phyloP scores from a whole-genome alignment of 805 yeast genomes.

The Spathaspora sp. region DNA sequence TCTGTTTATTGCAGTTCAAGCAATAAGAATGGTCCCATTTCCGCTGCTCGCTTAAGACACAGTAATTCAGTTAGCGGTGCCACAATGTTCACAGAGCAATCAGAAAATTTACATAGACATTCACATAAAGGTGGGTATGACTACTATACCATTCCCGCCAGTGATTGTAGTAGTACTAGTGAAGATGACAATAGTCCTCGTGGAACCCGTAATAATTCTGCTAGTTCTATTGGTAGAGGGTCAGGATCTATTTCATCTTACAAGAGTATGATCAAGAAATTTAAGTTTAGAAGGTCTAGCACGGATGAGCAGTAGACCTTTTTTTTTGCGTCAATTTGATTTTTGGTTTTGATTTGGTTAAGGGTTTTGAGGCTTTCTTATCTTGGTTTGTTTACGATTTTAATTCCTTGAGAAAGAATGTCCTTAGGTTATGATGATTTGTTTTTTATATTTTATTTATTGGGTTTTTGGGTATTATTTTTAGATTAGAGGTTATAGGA shows the following conservation, averaged over 20 bases:
- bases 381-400: not conserved
- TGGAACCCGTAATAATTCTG: conserved; percentile 5
- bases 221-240: conserved; percentile 3
- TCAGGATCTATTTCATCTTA: conserved; percentile 4
- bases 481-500: not conserved
- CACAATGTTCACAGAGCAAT: not conserved
- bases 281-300: conserved; percentile 8
- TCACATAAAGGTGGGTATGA: conserved; percentile 5
- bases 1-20: not conserved
- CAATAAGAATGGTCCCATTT: not conserved
- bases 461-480: not conserved
- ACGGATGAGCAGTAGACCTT: conserved; percentile 3
- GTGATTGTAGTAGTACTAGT: conserved; percentile 3
- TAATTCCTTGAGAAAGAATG: not conserved
- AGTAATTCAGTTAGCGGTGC: not conserved
- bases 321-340: not conserved
- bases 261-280: conserved; percentile 5
- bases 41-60: not conserved
- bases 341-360: not conserved
- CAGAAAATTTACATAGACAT: conserved; percentile 2
- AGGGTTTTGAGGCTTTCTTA: not conserved
- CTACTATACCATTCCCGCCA: conserved; percentile 7
- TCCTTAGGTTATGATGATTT: not conserved
- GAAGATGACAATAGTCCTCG: conserved; percentile 1
- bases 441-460: not conserved